A percentile compares a stretch with the other conserved stretches of the same genome.
Conservation (phyloP, 805 yeast species). For the Yarrowia sp. region DNA sequence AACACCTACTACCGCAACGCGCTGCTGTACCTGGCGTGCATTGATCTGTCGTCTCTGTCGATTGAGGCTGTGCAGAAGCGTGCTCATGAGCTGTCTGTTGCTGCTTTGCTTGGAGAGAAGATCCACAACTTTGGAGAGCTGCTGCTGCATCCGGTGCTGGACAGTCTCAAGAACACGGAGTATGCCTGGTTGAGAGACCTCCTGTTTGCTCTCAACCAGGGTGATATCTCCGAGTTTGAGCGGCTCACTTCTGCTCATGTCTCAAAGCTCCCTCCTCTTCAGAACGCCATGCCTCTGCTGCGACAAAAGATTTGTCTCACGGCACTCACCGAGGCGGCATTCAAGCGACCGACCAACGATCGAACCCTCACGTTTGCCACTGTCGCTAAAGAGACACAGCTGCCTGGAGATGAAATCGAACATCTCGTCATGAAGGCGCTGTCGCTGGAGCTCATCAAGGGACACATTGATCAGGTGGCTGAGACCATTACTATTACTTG, state of each 20-base stretch:
- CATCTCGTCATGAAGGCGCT: conserved; percentile 88
- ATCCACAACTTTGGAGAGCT: conserved; percentile 96
- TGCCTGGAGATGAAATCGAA: conserved; percentile 75
- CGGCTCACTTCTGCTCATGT: conserved; percentile 44
- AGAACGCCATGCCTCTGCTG: conserved; percentile 60
- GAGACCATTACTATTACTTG: conserved; percentile 78
- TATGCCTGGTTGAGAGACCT: conserved; percentile 72
- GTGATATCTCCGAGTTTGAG: conserved; percentile 70
- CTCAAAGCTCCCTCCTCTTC: conserved; percentile 54
- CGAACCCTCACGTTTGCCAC: conserved; percentile 71
- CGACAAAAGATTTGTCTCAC: conserved; percentile 89
- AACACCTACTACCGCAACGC: conserved; percentile 78
- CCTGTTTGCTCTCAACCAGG: conserved; percentile 68
- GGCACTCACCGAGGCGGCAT: conserved; percentile 85
- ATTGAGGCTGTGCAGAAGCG: conserved; percentile 46
- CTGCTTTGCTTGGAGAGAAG: conserved; percentile 87
- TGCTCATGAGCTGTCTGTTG: conserved; percentile 74
- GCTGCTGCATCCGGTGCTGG: conserved; percentile 80
- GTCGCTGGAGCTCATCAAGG: conserved; percentile 76
- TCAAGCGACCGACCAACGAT: conserved; percentile 67
- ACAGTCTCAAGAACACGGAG: conserved; percentile 48
- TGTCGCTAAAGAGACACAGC: conserved; percentile 67
- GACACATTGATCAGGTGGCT: conserved; percentile 85
- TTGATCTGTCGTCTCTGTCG: conserved; percentile 48
- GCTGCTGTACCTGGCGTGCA: conserved; percentile 76